phyloP scores from a whole-genome alignment of 257 asterid species.

The Solanum pinnatisectum region DNA sequence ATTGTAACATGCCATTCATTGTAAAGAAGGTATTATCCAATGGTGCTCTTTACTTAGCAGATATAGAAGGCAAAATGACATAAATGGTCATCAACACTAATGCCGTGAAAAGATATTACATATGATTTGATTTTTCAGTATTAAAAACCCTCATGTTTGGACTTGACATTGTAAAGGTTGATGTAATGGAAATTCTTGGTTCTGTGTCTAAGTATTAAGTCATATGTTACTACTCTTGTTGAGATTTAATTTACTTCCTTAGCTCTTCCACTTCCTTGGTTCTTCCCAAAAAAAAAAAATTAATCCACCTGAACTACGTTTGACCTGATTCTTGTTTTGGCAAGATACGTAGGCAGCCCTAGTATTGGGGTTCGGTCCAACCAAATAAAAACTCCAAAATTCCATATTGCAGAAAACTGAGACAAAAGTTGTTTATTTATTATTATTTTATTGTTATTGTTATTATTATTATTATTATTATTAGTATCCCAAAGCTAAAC shows the following conservation, averaged over 20 bases:
- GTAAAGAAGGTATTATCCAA: not conserved
- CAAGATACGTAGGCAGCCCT: not conserved
- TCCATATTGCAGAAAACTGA: not conserved
- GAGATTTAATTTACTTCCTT: too few relatives aligned
- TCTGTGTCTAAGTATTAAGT: not conserved
- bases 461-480: too few relatives aligned
- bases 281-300: too few relatives aligned
- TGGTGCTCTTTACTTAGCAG: too few relatives aligned
- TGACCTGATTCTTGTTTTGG: not conserved
- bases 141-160: not conserved
- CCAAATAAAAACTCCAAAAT: too few relatives aligned
- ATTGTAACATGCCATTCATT: too few relatives aligned
- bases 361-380: too few relatives aligned
- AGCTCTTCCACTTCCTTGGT: too few relatives aligned
- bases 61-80: not conserved
- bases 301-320: not conserved
- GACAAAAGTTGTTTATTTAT: not conserved
- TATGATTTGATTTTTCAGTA: not conserved
- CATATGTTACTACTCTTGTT: not conserved
- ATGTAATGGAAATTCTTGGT: too few relatives aligned
- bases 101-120: not conserved
- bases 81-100: too few relatives aligned
- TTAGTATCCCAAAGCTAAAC: too few relatives aligned
- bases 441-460: too few relatives aligned
- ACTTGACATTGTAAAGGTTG: not conserved